A percentile compares a stretch with the other conserved stretches of the same genome.
phyloP scores from a whole-genome alignment of 257 asterid genomes.

The Capsicum baccatum region DNA sequence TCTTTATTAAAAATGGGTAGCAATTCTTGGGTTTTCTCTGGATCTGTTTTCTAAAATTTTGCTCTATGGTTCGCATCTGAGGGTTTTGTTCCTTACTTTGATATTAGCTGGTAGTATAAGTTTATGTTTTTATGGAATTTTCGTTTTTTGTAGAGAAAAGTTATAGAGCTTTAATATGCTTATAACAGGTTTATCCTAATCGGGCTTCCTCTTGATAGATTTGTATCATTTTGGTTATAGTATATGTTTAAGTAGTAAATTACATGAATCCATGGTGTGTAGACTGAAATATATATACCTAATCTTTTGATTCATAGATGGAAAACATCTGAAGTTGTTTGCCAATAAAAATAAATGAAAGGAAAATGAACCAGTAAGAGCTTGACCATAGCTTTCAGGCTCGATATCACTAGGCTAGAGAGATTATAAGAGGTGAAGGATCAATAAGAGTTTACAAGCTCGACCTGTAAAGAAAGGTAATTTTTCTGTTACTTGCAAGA shows the following conservation, averaged over 20 bases:
- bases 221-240: neutral
- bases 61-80: no score
- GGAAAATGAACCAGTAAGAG: neutral
- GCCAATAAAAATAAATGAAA: neutral
- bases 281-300: neutral
- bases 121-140: neutral
- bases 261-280: neutral
- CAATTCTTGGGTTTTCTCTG: neutral
- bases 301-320: neutral
- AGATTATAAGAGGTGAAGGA: neutral
- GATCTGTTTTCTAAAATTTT: neutral
- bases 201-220: neutral
- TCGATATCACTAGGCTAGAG: neutral
- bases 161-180: constrained; percentile 24
- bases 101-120: neutral
- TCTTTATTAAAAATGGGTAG: neutral
- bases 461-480: neutral
- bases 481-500: neutral
- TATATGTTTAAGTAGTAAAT: constrained; percentile 15
- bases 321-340: neutral
- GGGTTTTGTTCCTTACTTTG: neutral
- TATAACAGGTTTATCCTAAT: neutral
- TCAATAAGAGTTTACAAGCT: neutral
- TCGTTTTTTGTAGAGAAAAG: neutral
- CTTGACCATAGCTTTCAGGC: neutral